Evolutionary conservation across 2,329 filamentous ascomycete genomes (phyloP), one percentile per base, ranked within the genome.

Genomic region (Fonsecaea multimorphosa): DNA sequence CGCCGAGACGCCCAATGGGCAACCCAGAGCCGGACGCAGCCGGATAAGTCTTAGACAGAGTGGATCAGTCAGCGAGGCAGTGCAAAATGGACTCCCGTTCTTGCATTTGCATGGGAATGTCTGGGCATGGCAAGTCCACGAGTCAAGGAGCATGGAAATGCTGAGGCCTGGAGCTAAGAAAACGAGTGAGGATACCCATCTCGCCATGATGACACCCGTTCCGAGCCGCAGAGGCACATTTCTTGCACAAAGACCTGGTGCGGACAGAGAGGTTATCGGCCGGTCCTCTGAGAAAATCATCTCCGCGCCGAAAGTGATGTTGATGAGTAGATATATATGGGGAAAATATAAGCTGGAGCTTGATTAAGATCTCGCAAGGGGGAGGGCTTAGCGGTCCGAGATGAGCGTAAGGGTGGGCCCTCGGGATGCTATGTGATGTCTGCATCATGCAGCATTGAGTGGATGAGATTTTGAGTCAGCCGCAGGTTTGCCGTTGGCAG

Each of bases 1-100:
- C n/a, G n/a, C n/a, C 29, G 29, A 3, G 29, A 40, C 8, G 16
- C 38, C 38, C 38, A 24, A 49, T 14, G 19, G 5, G 19, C 2
- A 19, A 49, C 22, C 44, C 16, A 9, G 16, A 31, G 16, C 51
- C 58, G 58, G 63, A 51, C 38, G 14, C 24, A 16, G 32, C 52
- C 63, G 63, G 52, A 58, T 54, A 32, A 16, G 29, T 55, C 32
- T 56, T 22, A 32, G 44, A 61, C 27, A 32, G 31, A 19, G 58
- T 61, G 38, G 63, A 65, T 57, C 52, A 61, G 29, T 22, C 38
- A 52, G 57, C 58, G 31, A 61, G 58, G 58, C 63, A 52, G 52
- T 61, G 52, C 55, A 58, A 53, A 22, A 19, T 38, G 44, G 44
- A 49, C 44, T 3, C 44, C n/a, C 12, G 5, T 22, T 24, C 19